Conservation (phyloP, 345 rosid species). For the Ailanthus altissimus region DNA sequence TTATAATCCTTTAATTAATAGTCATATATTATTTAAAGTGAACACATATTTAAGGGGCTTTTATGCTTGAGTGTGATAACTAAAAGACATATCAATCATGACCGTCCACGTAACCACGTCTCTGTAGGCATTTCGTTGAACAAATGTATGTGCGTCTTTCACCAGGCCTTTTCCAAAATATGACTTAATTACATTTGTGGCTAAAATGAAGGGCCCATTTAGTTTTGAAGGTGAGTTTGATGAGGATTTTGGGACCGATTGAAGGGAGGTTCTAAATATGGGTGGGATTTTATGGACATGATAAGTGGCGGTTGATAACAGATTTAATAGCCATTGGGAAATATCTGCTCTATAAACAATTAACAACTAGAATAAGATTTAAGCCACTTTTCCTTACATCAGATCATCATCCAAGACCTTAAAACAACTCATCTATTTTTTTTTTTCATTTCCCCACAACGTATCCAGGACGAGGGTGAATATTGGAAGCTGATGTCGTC, state of each 20-base stretch:
- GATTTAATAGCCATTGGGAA: no score
- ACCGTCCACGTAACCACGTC: constrained; percentile 80
- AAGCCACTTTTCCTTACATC: no score
- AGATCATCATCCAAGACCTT: no score
- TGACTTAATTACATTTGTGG: constrained; percentile 60
- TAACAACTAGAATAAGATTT: no score
- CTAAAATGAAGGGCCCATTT: constrained; percentile 55
- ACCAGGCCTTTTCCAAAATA: constrained; percentile 49
- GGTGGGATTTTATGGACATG: constrained; percentile 41
- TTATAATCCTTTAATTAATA: no score
- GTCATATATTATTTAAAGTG: no score
- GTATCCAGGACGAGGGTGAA: no score
- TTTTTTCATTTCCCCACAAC: no score
- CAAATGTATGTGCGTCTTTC: constrained; percentile 50
- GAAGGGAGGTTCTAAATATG: constrained; percentile 44
- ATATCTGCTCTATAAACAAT: no score
- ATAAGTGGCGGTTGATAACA: constrained; percentile 25
- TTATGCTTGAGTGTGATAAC: constrained; percentile 42
- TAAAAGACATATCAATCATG: constrained; percentile 58
- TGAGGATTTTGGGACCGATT: constrained; percentile 32
- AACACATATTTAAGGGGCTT: no score
- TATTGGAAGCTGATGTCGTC: no score
- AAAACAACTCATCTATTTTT: no score
- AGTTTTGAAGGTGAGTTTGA: constrained; percentile 27
- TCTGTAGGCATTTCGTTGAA: constrained; percentile 70